Conservation (phyloP, 2,329 filamentous ascomycete species). For the Scorias spongiosa region DNA sequence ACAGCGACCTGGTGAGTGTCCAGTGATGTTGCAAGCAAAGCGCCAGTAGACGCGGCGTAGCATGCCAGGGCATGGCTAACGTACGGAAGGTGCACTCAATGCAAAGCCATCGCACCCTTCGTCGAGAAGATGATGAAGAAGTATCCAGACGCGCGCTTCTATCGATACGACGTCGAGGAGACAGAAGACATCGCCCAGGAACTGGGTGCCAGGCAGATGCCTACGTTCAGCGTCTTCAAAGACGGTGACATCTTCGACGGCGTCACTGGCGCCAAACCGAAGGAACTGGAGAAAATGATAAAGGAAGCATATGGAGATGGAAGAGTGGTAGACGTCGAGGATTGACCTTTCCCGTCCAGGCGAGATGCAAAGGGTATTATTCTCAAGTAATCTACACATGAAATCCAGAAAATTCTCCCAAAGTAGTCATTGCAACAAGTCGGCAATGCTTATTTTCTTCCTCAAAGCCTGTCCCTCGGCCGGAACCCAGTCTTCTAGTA, state of each 20-base stretch:
- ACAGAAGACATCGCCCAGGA: slow-evolving; percentile 18
- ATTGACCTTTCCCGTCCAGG: not conserved
- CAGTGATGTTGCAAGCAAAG: not conserved
- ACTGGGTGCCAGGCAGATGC: slow-evolving; percentile 17
- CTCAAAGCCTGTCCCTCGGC: slow-evolving; percentile 14
- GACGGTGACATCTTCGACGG: slow-evolving; percentile 16
- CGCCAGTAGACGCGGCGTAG: too few relatives aligned
- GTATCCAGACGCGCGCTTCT: slow-evolving; percentile 18
- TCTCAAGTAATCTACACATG: too few relatives aligned
- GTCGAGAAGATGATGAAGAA: slow-evolving; percentile 17
- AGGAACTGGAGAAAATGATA: slow-evolving; percentile 15
- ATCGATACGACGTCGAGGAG: slow-evolving; percentile 17
- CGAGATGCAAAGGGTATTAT: too few relatives aligned
- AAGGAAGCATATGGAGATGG: slow-evolving; percentile 14
- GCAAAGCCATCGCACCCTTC: slow-evolving; percentile 19
- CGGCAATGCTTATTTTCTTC: slow-evolving; percentile 14
- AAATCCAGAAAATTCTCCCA: not conserved
- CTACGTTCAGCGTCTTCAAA: slow-evolving; percentile 20
- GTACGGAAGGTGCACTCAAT: slow-evolving; percentile 7
- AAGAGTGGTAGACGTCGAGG: slow-evolving; percentile 9
- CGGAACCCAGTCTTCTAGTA: slow-evolving; percentile 17
- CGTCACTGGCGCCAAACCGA: slow-evolving; percentile 16
- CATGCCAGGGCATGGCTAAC: not conserved
- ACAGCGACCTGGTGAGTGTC: slow-evolving; percentile 12
- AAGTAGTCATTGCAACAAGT: slow-evolving; percentile 9